phyloP scores from a whole-genome alignment of 1,139 yeast species.

The Scheffersomyces lignicola region DNA sequence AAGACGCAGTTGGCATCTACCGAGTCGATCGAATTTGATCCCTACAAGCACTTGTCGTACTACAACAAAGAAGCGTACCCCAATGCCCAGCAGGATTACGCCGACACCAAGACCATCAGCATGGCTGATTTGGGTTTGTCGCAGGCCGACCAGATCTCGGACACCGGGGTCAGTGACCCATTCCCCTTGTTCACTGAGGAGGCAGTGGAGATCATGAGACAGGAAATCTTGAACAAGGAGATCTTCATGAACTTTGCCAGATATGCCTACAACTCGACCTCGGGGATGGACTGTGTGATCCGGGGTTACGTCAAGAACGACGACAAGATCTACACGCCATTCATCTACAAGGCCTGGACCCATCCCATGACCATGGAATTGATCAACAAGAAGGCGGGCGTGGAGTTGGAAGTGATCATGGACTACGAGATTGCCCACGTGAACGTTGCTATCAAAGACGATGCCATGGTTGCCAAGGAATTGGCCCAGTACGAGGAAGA shows the following conservation, averaged over 20 bases:
- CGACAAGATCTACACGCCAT: slow-evolving; percentile 34
- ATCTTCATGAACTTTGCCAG: slow-evolving; percentile 46
- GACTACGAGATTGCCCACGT: slow-evolving; percentile 57
- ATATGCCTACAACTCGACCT: slow-evolving; percentile 31
- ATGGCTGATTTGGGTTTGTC: slow-evolving; percentile 48
- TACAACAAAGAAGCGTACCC: slow-evolving; percentile 11
- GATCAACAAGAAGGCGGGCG: slow-evolving; percentile 53
- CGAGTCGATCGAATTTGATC: slow-evolving; percentile 32
- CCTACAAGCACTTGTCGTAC: slow-evolving; percentile 42
- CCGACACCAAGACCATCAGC: slow-evolving; percentile 42
- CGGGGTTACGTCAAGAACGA: slow-evolving; percentile 48
- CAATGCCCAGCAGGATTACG: slow-evolving; percentile 27
- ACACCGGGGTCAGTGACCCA: slow-evolving; percentile 55
- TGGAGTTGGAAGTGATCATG: slow-evolving; percentile 49
- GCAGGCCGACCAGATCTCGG: slow-evolving; percentile 40
- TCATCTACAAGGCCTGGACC: slow-evolving; percentile 54
- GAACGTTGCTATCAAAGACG: slow-evolving; percentile 44
- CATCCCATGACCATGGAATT: slow-evolving; percentile 54
- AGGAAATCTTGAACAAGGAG: slow-evolving; percentile 47
- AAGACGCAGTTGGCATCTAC: neutral
- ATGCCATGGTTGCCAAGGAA: slow-evolving; percentile 11
- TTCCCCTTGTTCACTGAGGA: slow-evolving; percentile 59
- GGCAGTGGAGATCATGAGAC: slow-evolving; percentile 55
- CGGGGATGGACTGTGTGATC: slow-evolving; percentile 47
- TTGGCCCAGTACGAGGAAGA: slow-evolving; percentile 9